Conservation (phyloP, 352 stramenopile species). For the Phytopythium mirpurense region DNA sequence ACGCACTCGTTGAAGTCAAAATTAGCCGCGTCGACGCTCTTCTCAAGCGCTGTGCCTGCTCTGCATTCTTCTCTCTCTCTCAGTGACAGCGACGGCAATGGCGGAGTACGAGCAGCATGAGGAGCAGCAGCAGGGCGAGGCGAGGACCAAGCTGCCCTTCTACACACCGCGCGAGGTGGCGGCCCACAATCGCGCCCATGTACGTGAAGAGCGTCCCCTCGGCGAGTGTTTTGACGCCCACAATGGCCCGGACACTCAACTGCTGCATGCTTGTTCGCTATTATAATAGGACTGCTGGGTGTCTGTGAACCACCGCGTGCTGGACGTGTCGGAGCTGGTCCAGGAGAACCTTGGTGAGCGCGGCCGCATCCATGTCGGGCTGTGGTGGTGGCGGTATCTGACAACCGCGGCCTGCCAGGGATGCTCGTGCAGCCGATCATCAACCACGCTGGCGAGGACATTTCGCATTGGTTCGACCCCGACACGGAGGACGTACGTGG, state of each 20-base stretch:
- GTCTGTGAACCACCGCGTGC: slow-evolving; percentile 64
- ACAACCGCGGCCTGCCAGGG: slow-evolving; percentile 18
- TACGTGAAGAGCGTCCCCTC: slow-evolving; percentile 10
- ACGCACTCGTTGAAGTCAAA: no score
- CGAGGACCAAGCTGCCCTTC: slow-evolving; percentile 25
- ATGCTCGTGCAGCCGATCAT: slow-evolving; percentile 79
- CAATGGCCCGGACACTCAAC: background rate
- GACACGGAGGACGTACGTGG: slow-evolving; percentile 53
- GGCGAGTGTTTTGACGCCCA: background rate
- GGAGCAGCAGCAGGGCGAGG: background rate
- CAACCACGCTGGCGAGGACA: slow-evolving; percentile 78
- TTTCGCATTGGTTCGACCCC: slow-evolving; percentile 90
- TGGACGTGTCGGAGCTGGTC: slow-evolving; percentile 83
- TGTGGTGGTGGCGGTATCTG: background rate
- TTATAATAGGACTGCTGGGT: slow-evolving; percentile 71
- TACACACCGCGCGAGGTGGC: slow-evolving; percentile 80
- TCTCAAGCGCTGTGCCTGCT: no score
- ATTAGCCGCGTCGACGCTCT: no score
- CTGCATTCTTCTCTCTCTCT: background rate
- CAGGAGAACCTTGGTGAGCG: slow-evolving; percentile 41
- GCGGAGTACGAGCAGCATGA: background rate
- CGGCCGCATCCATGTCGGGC: background rate
- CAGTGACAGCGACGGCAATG: background rate
- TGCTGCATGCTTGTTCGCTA: background rate
- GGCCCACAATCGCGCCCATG: slow-evolving; percentile 77